phyloP scores from a whole-genome alignment of 768 basidiomycete species.

The Rhizopogon sp. region DNA sequence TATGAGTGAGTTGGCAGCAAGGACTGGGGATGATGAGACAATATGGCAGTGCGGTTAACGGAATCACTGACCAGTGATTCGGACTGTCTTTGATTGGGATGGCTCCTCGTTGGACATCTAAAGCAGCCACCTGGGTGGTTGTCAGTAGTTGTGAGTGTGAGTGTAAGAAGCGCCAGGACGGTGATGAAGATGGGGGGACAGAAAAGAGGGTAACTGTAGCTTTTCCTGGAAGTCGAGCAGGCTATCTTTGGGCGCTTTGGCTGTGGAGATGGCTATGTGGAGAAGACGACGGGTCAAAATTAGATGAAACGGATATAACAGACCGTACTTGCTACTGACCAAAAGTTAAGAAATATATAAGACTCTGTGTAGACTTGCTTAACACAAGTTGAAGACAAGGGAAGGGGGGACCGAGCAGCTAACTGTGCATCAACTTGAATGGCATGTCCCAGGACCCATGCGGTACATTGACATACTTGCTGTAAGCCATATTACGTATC shows the following conservation, averaged over 20 bases:
- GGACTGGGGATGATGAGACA: slow-evolving; percentile 42
- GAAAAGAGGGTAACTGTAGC: not conserved
- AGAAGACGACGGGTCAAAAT: not conserved
- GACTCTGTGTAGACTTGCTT: too few relatives aligned
- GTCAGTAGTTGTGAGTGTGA: not conserved
- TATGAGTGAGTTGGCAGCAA: slow-evolving; percentile 67
- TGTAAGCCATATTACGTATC: too few relatives aligned
- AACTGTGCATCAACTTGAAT: too few relatives aligned
- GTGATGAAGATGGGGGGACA: not conserved
- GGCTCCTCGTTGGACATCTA: not conserved
- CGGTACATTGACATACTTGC: too few relatives aligned
- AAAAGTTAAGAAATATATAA: too few relatives aligned
- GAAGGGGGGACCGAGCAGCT: too few relatives aligned
- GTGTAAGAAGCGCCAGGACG: not conserved
- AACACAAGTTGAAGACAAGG: too few relatives aligned
- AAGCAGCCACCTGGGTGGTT: not conserved
- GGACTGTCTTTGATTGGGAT: not conserved
- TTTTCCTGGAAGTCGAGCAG: not conserved
- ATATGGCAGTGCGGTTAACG: not conserved
- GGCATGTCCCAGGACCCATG: too few relatives aligned
- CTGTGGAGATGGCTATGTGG: slow-evolving; percentile 1
- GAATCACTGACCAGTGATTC: not conserved
- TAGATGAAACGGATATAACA: not conserved
- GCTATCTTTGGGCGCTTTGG: not conserved
- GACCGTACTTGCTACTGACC: not conserved